Base-by-base conservation (phyloP, 1,284 basidiomycete genomes). In the Cutaneotrichosporon sp. region DNA sequence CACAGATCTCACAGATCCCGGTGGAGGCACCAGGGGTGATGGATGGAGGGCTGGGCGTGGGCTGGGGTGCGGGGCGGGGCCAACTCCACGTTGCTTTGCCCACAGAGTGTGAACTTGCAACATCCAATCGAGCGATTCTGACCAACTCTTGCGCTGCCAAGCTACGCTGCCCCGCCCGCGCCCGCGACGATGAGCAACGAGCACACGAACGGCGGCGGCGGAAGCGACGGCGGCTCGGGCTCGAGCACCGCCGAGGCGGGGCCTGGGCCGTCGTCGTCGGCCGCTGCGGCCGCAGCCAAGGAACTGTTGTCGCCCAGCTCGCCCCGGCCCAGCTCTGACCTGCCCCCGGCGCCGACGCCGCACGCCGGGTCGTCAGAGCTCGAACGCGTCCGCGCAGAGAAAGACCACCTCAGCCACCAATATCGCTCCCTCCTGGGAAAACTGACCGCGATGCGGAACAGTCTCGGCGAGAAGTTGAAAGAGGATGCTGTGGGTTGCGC, bases 381-480 rank as follows among this genome's bases (percentile, higher is more conserved):
- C 17, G 70, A 67, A 47, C 59, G 61, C 36, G 70, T 67, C 10
- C 62, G 80, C 50, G 82, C 86, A 58, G 93, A 97, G 77, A 91
- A 90, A 73, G 91, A 96, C 56, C 78, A 80, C 7, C 80, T 92
- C 40, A 85, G 87, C 18, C 77, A 83, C 18, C 91, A 97, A 71
- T 96, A 98, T 75, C 83, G 83, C 50, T 86, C 83, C 55, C 80
- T 98, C 37, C 80, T 98, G 7, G 83, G 84, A 43, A 97, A 93
- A 76, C 78, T 98, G 45, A 91, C 89, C 3, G 83, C 85, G 34
- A 97, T 98, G 92, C 83, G 93, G 14, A 88, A 85, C 23, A 90
- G 89, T 4, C 80, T 99, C 22, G 92, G 92, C 37, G 93, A 92
- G 67, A 94, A 97, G 72, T 79, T 99, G 52, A 85, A 88, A 71